Evolutionary conservation across 306 rosid genomes (phyloP).

Genomic region (Oemleria cerasiformis): DNA sequence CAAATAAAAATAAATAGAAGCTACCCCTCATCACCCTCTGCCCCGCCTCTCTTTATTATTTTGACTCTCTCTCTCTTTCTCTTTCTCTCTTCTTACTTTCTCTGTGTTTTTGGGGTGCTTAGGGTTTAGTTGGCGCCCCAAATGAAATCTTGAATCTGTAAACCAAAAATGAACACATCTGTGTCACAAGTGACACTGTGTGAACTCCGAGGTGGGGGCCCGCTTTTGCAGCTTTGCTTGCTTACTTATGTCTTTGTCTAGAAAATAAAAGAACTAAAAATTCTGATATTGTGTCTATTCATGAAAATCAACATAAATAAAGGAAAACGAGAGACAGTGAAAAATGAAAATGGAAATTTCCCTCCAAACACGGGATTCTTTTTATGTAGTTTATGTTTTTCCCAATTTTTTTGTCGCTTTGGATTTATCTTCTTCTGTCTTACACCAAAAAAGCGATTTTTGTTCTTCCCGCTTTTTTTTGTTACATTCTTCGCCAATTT

Average conservation of each 20-base stretch:
- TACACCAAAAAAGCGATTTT: not conserved
- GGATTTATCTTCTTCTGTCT: not conserved
- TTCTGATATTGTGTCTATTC: too few relatives aligned
- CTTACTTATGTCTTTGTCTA: not conserved
- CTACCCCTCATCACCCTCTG: not conserved
- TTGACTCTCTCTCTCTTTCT: not conserved
- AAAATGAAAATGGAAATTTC: not conserved
- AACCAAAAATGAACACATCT: not conserved
- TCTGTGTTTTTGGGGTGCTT: not conserved
- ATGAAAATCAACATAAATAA: not conserved
- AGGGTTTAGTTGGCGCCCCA: slow-evolving; percentile 19
- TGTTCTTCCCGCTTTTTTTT: not conserved
- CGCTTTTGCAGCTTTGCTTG: too few relatives aligned
- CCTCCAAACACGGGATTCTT: slow-evolving; percentile 5
- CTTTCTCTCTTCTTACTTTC: not conserved
- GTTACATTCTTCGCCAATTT: too few relatives aligned
- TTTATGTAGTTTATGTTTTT: not conserved
- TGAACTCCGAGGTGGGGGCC: not conserved
- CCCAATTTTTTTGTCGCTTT: not conserved
- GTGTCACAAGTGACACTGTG: not conserved
- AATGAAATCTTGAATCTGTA: not conserved
- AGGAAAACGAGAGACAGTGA: not conserved
- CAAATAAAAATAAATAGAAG: not conserved
- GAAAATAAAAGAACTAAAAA: too few relatives aligned
- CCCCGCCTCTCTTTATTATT: not conserved